Conservation (phyloP, 2,329 filamentous ascomycete genomes). For the Zasmidium cellare region DNA sequence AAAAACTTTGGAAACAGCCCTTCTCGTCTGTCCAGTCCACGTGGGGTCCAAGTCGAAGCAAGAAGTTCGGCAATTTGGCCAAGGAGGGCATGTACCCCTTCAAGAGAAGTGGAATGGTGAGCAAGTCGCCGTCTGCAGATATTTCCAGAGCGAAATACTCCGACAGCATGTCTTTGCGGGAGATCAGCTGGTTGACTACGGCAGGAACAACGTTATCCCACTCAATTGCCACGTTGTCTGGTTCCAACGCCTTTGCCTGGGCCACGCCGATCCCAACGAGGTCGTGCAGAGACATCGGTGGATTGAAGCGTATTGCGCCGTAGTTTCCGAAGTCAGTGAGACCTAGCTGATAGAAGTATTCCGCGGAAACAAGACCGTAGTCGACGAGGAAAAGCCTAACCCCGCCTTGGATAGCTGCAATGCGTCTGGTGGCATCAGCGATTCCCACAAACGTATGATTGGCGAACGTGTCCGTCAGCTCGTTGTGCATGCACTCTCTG, state of each 20-base stretch:
- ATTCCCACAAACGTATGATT: conserved; percentile 91
- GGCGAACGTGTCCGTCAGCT: conserved; percentile 82
- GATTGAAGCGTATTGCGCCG: conserved; percentile 76
- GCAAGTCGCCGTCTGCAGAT: conserved; percentile 71
- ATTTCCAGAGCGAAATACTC: conserved; percentile 93
- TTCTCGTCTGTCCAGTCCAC: conserved; percentile 87
- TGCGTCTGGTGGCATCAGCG: conserved; percentile 80
- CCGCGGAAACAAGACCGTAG: conserved; percentile 79
- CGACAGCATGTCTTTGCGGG: conserved; percentile 77
- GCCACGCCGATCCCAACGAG: conserved; percentile 73
- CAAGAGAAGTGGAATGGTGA: conserved; percentile 77
- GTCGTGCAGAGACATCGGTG: conserved; percentile 69
- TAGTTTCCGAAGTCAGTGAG: conserved; percentile 97
- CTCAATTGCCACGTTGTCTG: conserved; percentile 58
- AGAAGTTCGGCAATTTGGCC: conserved; percentile 83
- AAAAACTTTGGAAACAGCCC: conserved; percentile 77
- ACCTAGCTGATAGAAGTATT: conserved; percentile 94
- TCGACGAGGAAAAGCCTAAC: conserved; percentile 91
- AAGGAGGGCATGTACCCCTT: conserved; percentile 87
- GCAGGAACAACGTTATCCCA: conserved; percentile 65
- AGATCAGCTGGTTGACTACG: conserved; percentile 69
- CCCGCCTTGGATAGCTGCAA: conserved; percentile 90
- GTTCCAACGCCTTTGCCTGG: conserved; percentile 53
- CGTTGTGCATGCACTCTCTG: conserved; percentile 77
- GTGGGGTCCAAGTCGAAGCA: conserved; percentile 82